Evolutionary conservation across 768 basidiomycete genomes (phyloP).

Genomic region (Phanerochaete sordida): DNA sequence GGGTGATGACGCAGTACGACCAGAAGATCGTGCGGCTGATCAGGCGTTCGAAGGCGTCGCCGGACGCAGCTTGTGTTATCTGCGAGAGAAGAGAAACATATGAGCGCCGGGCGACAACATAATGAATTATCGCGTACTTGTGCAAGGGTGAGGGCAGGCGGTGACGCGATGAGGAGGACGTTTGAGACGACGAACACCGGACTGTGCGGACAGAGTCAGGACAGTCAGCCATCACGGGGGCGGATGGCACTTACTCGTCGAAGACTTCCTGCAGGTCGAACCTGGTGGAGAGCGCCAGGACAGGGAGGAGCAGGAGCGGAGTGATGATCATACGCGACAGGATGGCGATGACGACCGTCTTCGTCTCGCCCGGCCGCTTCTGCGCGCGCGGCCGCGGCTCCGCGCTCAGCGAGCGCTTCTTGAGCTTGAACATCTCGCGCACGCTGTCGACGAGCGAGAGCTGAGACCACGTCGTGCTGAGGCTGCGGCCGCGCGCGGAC

Average conservation of each 20-base stretch:
- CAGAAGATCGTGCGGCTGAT: conserved; percentile 92
- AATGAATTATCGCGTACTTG: no score
- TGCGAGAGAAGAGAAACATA: no score
- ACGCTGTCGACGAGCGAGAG: conserved; percentile 39
- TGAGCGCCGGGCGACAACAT: no score
- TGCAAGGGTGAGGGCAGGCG: conserved; percentile 73
- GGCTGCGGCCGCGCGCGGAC: conserved; percentile 12
- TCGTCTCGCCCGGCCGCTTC: conserved; percentile 62
- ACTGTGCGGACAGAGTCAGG: conserved; percentile 40
- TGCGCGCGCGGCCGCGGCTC: conserved; percentile 14
- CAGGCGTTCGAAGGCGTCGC: conserved; percentile 88
- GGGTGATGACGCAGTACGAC: conserved; percentile 87
- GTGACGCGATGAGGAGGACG: conserved; percentile 77
- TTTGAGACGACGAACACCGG: conserved; percentile 87
- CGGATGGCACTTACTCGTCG: conserved; percentile 79
- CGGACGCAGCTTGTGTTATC: conserved; percentile 82
- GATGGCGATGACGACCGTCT: conserved; percentile 82
- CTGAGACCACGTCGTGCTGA: conserved; percentile 22
- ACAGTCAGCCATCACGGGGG: conserved; percentile 21
- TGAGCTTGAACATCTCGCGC: conserved; percentile 39
- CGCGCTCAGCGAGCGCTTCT: conserved; percentile 18
- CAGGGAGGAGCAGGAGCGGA: conserved; percentile 72
- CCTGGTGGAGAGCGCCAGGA: conserved; percentile 62
- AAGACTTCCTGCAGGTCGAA: conserved; percentile 61
- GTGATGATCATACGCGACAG: conserved; percentile 83